Base-by-base conservation (phyloP, 352 stramenopile genomes). In the Phytophthora fragariae region DNA sequence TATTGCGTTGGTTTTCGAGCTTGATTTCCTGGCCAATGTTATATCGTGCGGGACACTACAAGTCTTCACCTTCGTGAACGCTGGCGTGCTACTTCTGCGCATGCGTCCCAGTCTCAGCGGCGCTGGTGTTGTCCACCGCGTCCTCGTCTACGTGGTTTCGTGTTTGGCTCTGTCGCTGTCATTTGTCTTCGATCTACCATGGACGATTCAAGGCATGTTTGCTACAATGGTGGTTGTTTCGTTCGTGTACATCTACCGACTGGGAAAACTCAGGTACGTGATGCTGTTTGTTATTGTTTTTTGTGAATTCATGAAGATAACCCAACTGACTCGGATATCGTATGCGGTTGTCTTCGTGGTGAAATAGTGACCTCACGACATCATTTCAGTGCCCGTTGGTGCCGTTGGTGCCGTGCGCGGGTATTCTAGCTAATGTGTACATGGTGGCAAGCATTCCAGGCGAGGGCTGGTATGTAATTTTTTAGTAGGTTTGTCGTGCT, bases 1-100 rank as follows among this genome's bases (percentile, higher is more conserved):
- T 12, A 85, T 98, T 52, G 84, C 94, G 29, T 97, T 96, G 35
- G 86, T 97, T 5, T 97, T 98, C 41, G 89, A 97, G 29, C 76
- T 98, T n/a, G 83, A 94, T 64, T 97, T 95, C 47, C 80, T 98
- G 27, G 92, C 94, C 31, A 97, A 97, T 69, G 83, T 98, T 24
- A 98, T 98, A 78, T 97, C 90, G 17, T 92, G 94, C 47, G 94
- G 92, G 37, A 98, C 90, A 8, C 73, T 97, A 0, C 87, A 97
- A 81, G 94, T 98, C 2, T 98, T 98, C 59, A 98, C 92, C n/a
- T 98, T 97, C 61, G 92, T 98, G 14, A 96, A 98, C 76, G 91
- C 92, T 33, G 94, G 92, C n/a, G 91, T 98, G 15, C 75, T 98
- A 35, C 62, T 97, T 14, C 57, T 97, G 33, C 86, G 89, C 15